phyloP scores from a whole-genome alignment of 176 grass and related monocot genomes.

The Eragrostis nindensis region DNA sequence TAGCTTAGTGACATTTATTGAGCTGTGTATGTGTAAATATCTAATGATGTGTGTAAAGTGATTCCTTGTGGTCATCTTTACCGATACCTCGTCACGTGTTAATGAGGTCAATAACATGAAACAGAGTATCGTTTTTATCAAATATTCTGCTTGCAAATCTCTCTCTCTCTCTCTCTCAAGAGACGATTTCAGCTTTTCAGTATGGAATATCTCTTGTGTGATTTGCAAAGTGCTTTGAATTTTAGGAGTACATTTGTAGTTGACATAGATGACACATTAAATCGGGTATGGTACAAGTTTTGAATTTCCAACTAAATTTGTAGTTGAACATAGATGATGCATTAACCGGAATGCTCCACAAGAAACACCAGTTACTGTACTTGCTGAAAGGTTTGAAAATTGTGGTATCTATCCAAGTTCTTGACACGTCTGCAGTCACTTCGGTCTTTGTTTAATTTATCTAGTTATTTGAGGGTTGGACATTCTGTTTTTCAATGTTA shows the following conservation, averaged over 20 bases:
- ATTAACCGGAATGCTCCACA: not conserved
- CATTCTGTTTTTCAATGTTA: constrained; percentile 10
- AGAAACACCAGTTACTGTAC: not conserved
- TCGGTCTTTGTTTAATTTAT: not conserved
- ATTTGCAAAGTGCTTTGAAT: not conserved
- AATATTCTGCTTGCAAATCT: not conserved
- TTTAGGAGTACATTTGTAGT: not conserved
- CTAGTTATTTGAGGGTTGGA: not conserved
- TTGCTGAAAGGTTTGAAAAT: not conserved
- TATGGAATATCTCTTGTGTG: not conserved
- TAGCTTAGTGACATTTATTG: not conserved
- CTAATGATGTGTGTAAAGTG: not conserved
- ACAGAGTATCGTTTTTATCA: not conserved
- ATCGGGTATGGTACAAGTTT: too few species aligned
- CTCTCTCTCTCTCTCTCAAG: too few species aligned
- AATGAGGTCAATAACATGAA: not conserved
- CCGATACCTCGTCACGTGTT: not conserved
- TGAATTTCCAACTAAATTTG: not conserved
- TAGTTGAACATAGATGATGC: not conserved
- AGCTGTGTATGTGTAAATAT: not conserved
- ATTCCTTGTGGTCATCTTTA: not conserved
- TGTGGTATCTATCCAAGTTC: not conserved
- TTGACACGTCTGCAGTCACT: not conserved
- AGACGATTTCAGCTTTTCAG: not conserved
- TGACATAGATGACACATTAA: not conserved